Evolutionary conservation across 2,329 filamentous ascomycete genomes (phyloP), one percentile per base, ranked within the genome.

Genomic region (Aspergillus vadensis): DNA sequence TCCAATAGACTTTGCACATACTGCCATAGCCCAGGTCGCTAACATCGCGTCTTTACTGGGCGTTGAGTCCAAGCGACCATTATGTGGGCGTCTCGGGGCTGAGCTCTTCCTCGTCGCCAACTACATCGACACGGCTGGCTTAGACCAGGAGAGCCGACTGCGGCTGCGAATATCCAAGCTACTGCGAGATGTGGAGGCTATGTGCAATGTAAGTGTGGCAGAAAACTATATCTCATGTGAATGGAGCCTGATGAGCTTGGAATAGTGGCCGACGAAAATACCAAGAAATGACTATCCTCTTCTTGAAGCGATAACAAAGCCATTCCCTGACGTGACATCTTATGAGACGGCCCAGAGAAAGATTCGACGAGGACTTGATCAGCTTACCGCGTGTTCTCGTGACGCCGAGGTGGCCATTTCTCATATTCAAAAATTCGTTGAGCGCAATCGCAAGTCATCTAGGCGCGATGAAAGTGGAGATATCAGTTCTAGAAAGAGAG

Each of bases 11-110:
- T 47, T 56, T 47, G 53, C 53, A 10, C 23, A 44, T 14, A 47
- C 41, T 30, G 53, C 53, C n/a, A 56, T 56, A 8, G 17, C 21
- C 15, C 19, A 41, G 23, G 53, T 47, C 21, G 53, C 53, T 4
- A 17, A 48, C 19, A 56, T 56, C 41, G 53, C 53, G 15, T 47
- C 39, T 30, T 30, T 30, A n/a, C 27, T 56, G 38, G 53, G 53
- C 5, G 41, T 43, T 10, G 17, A 43, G n/a, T 10, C 17, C n/a
- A 43, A 43, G 17, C 39, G 39, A 43, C 39, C 39, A 5, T n/a
- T 43, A 43, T 43, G 39, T 19, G 39, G n/a, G 15, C 39, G 39
- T 43, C 39, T 43, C 17, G 39, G 39, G n/a, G 39, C 39, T n/a
- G 39, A 43, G 14, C 39, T 43, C n/a, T 43, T 43, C 39, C 39